Percentiles rank a stretch among this genome's conserved stretches.
phyloP scores from a whole-genome alignment of 2,329 filamentous ascomycete genomes.

The Trichoderma aggressivum region DNA sequence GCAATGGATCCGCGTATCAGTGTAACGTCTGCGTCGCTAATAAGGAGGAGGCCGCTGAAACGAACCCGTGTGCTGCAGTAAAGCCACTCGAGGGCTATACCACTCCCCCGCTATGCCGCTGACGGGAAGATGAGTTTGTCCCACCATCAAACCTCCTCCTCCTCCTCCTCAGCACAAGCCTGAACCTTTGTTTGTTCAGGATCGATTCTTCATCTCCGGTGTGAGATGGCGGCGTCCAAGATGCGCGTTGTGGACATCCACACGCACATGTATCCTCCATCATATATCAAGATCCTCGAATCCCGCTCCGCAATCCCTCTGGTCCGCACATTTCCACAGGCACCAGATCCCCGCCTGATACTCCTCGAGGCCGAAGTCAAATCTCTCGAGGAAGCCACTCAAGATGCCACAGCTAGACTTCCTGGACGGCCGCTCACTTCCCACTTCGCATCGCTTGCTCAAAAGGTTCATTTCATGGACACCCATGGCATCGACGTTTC shows the following conservation, averaged over 20 bases:
- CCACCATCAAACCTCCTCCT: neutral
- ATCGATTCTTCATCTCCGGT: neutral
- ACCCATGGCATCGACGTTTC: constrained; percentile 76
- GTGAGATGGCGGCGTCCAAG: constrained; percentile 34
- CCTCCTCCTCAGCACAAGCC: neutral
- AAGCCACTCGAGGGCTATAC: neutral
- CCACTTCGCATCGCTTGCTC: constrained; percentile 74
- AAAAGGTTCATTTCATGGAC: constrained; percentile 87
- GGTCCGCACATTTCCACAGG: constrained; percentile 61
- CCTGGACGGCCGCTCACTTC: constrained; percentile 79
- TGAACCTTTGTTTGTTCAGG: neutral
- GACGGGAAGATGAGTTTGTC: neutral
- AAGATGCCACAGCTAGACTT: constrained; percentile 53
- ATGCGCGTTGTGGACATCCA: constrained; percentile 60
- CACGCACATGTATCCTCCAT: constrained; percentile 67
- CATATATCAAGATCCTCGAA: constrained; percentile 59
- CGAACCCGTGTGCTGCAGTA: neutral
- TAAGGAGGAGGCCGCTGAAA: neutral
- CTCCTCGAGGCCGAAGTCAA: constrained; percentile 54
- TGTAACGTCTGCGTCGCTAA: constrained; percentile 1
- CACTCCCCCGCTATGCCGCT: neutral
- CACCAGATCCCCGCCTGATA: constrained; percentile 60
- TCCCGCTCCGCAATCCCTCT: constrained; percentile 63
- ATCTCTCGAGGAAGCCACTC: constrained; percentile 46
- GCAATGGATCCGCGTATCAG: neutral